Evolutionary conservation across 2,329 filamentous ascomycete genomes (phyloP), one percentile per base, ranked within the genome.

Genomic region (Lasiodiplodia hormozganensis): DNA sequence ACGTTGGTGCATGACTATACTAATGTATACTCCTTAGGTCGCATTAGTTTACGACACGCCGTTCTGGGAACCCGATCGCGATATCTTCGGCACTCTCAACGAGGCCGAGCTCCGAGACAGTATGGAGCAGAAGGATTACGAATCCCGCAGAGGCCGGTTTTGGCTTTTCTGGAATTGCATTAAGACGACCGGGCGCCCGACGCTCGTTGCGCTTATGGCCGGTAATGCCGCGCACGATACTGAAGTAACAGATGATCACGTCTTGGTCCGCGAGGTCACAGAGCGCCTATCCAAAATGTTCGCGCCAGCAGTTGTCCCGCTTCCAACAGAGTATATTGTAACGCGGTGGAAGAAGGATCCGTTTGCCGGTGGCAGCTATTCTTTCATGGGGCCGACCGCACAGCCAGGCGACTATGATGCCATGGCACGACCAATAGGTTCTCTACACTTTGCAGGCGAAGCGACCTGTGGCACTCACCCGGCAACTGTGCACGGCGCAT

Each of bases 91-190:
- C 12, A 88, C 97, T 51, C 83, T 99, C 52, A 90, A 94, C 68
- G 89, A 93, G 72, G 89, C 94, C 3, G 83, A 86, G 25, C 87
- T 88, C 69, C 83, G 86, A 3, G 86, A 89, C 68, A 97, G 93
- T 75, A 85, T 94, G 67, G 85, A 89, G 54, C 93, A 96, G 74
- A 87, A 87, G 62, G 92, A 97, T 72, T 98, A 98, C 75, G 85
- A 89, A 5, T 84, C 86, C 3, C 90, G 89, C 70, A 89, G 95
- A 65, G 95, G 95, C n/a, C 90, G 94, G 28, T 97, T 97, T 81
- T 99, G 98, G 75, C 88, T 99, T 73, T 98, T 97, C 88, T 98
- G 97, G 88, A 98, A 99, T 74, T 93, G 94, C 67, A 91, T 94
- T 70, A 92, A 93, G 73, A 97, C 93, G 3, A 94, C 92, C 56